Conservation (phyloP, 1,284 basidiomycete species). For the Xanthoconium separans region DNA sequence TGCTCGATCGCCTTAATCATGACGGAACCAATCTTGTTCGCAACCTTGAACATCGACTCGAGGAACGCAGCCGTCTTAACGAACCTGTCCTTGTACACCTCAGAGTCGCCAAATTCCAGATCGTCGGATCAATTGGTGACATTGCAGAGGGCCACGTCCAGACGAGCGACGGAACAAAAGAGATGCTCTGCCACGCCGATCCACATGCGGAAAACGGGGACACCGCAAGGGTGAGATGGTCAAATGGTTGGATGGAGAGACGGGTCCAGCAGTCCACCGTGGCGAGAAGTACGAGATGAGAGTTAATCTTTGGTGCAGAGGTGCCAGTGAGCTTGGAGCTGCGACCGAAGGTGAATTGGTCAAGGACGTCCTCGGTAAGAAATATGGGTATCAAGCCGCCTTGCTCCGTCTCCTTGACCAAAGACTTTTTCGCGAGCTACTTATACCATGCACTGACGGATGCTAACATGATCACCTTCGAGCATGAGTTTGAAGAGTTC, state of each 20-base stretch:
- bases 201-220: conserved; percentile 95
- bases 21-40: conserved; percentile 76
- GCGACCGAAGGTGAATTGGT: conserved; percentile 66
- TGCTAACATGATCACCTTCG: conserved; percentile 63
- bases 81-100: conserved; percentile 84
- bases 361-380: conserved; percentile 83
- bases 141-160: conserved; percentile 73
- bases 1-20: conserved; percentile 83
- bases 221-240: conserved; percentile 94
- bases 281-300: conserved; percentile 92
- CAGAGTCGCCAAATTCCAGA: conserved; percentile 93
- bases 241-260: conserved; percentile 86
- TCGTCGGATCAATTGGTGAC: conserved; percentile 88
- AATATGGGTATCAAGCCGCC: conserved; percentile 64
- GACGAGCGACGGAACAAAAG: conserved; percentile 67
- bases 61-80: conserved; percentile 84
- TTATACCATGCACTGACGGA: conserved; percentile 76
- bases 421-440: conserved; percentile 82
- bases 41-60: conserved; percentile 85
- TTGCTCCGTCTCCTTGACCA: conserved; percentile 41
- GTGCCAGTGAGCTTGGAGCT: conserved; percentile 13
- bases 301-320: conserved; percentile 56
- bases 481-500: conserved; percentile 98
- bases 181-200: conserved; percentile 97
- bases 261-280: conserved; percentile 99